Percentiles rank a stretch among this genome's conserved stretches.
These are phyloP conservation scores for Apodospora peruviana DNA, from an alignment of 495 filamentous ascomycete species.

Conservation along the genomic window DNA sequence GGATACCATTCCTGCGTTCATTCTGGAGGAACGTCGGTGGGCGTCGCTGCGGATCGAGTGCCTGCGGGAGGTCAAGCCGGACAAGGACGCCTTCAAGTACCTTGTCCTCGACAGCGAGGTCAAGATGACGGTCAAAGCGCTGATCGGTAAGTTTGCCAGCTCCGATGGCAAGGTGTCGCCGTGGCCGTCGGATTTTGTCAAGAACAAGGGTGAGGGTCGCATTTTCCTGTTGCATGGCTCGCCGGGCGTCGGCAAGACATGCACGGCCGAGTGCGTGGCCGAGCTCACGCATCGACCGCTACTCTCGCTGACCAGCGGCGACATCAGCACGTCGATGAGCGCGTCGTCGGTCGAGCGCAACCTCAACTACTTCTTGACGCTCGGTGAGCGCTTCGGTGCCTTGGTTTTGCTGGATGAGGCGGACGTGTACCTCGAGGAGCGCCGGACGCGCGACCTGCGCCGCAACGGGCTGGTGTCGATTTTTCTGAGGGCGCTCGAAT, in stretches of 20 bases:
- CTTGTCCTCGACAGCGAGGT: conserved; percentile 36
- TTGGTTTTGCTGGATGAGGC: conserved; percentile 40
- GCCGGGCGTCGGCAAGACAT: conserved; percentile 48
- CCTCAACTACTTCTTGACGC: conserved; percentile 33
- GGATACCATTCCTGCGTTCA: conserved; percentile 30
- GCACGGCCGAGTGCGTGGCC: conserved; percentile 40
- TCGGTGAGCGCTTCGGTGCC: conserved; percentile 38
- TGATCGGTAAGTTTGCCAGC: conserved; percentile 35
- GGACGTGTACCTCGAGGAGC: conserved; percentile 54
- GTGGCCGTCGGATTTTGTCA: conserved; percentile 38
- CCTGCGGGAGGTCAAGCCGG: conserved; percentile 17
- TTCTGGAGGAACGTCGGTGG: conserved; percentile 34
- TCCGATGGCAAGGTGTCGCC: conserved; percentile 26
- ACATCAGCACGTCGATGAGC: conserved; percentile 23
- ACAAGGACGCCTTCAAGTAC: conserved; percentile 30
- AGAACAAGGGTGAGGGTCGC: conserved; percentile 43
- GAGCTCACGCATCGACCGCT: conserved; percentile 34
- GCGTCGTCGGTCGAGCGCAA: conserved; percentile 27
- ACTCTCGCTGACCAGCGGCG: conserved; percentile 33
- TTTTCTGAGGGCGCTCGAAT: conserved; percentile 48
- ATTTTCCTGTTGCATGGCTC: conserved; percentile 49
- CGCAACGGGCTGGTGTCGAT: conserved; percentile 53
- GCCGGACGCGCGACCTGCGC: conserved; percentile 46
- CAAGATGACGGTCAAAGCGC: conserved; percentile 34
- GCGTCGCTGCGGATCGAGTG: conserved; percentile 8